Conservation (phyloP, 768 basidiomycete species). For the Trametes cubensis region DNA sequence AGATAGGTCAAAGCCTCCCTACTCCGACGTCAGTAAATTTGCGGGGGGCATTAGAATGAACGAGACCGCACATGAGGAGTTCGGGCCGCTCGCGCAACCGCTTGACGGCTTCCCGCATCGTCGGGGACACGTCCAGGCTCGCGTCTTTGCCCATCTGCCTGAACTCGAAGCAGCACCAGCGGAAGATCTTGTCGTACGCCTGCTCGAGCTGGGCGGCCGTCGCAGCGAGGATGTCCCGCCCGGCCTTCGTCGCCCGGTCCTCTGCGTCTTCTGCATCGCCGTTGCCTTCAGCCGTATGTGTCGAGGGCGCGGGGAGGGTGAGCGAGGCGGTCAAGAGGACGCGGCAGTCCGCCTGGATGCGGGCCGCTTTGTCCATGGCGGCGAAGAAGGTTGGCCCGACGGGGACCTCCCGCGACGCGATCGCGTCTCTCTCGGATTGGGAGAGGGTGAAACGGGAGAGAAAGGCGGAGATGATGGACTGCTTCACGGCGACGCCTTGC, state of each 20-base stretch:
- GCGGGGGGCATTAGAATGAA: neutral
- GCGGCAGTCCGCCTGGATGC: conserved; percentile 81
- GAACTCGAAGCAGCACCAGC: conserved; percentile 87
- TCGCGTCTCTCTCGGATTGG: conserved; percentile 68
- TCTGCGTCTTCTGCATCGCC: conserved; percentile 11
- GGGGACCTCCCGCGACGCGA: conserved; percentile 79
- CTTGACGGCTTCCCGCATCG: conserved; percentile 71
- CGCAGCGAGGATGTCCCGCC: conserved; percentile 85
- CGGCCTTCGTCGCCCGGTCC: conserved; percentile 37
- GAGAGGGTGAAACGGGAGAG: conserved; percentile 83
- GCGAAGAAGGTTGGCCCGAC: conserved; percentile 76
- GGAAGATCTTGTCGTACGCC: conserved; percentile 86
- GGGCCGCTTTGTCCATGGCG: conserved; percentile 85
- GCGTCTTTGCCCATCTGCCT: conserved; percentile 74
- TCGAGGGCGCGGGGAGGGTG: neutral
- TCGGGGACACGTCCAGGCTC: conserved; percentile 65
- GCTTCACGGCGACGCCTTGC: conserved; percentile 68
- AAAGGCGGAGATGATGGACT: conserved; percentile 78
- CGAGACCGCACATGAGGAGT: conserved; percentile 60
- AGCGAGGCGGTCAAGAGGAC: conserved; percentile 65
- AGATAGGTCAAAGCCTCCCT: conserved; percentile 79
- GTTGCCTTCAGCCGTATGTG: neutral
- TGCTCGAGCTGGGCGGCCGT: conserved; percentile 85
- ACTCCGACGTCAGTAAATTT: conserved; percentile 31
- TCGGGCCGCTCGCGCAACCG: conserved; percentile 80